These are phyloP conservation scores for Heterobasidion occidentale DNA, from an alignment of 1,284 basidiomycete genomes.

Conservation along the genomic window DNA sequence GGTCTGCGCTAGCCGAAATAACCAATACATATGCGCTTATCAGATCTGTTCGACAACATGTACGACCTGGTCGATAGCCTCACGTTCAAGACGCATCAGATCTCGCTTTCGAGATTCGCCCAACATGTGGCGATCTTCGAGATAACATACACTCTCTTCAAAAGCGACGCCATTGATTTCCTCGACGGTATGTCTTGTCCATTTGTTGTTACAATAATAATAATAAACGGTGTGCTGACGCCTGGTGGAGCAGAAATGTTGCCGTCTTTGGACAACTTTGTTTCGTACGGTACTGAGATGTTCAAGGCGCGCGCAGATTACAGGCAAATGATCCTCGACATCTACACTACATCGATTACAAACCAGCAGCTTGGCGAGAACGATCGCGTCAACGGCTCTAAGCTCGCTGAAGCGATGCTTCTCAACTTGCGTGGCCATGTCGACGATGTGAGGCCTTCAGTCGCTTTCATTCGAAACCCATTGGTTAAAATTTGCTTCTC, in stretches of 20 bases:
- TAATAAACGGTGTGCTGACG: neutral
- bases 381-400: constrained; percentile 80
- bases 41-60: constrained; percentile 85
- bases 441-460: constrained; percentile 53
- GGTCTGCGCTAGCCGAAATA: neutral
- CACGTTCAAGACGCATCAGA: constrained; percentile 75
- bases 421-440: constrained; percentile 72
- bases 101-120: too few species aligned
- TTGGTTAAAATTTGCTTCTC: neutral
- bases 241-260: constrained; percentile 68
- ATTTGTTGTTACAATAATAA: neutral
- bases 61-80: constrained; percentile 82
- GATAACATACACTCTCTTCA: constrained; percentile 80
- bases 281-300: constrained; percentile 76
- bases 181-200: constrained; percentile 53
- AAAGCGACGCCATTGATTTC: constrained; percentile 79
- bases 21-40: neutral
- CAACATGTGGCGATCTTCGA: constrained; percentile 85
- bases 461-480: neutral
- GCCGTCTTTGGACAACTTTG: constrained; percentile 83
- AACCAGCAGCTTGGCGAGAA: constrained; percentile 73
- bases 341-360: constrained; percentile 73
- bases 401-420: constrained; percentile 77
- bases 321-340: constrained; percentile 76
- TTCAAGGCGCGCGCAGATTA: constrained; percentile 73